A percentile compares a stretch with the other conserved stretches of the same genome.
These are phyloP conservation scores for Hydrangea macrophylla DNA, from an alignment of 148 eudicot species.

Conservation along the genomic window DNA sequence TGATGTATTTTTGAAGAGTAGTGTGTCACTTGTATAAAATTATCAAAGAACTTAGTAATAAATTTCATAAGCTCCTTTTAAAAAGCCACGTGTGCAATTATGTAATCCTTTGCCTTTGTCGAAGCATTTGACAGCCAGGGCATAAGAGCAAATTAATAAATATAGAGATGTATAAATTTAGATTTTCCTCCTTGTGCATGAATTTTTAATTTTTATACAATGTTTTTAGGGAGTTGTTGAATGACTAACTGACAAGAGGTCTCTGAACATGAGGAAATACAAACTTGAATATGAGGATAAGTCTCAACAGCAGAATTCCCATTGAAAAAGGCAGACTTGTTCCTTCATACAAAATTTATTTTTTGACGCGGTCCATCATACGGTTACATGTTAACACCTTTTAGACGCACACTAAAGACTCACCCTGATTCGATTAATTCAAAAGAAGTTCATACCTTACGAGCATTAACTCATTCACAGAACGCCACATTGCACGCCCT, in stretches of 20 bases:
- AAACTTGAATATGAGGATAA: background rate
- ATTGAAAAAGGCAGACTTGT: no score
- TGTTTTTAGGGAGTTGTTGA: background rate
- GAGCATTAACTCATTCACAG: conserved; percentile 87
- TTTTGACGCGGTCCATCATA: no score
- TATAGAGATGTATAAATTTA: background rate
- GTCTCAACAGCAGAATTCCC: background rate
- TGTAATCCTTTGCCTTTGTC: background rate
- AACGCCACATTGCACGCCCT: conserved; percentile 98
- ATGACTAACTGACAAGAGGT: background rate
- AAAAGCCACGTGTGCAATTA: no score
- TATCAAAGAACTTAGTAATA: no score
- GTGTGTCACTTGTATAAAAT: no score
- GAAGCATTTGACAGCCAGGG: background rate
- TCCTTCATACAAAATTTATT: no score
- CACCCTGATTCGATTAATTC: background rate
- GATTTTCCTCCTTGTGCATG: background rate
- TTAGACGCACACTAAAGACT: no score
- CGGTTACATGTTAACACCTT: no score
- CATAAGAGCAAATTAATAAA: background rate
- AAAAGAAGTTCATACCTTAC: conserved; percentile 52
- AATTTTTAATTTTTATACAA: background rate
- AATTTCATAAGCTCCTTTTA: no score
- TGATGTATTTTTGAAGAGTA: no score
- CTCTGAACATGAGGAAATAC: background rate